Conservation (phyloP, 306 rosid species). For the Geum urbanum region DNA sequence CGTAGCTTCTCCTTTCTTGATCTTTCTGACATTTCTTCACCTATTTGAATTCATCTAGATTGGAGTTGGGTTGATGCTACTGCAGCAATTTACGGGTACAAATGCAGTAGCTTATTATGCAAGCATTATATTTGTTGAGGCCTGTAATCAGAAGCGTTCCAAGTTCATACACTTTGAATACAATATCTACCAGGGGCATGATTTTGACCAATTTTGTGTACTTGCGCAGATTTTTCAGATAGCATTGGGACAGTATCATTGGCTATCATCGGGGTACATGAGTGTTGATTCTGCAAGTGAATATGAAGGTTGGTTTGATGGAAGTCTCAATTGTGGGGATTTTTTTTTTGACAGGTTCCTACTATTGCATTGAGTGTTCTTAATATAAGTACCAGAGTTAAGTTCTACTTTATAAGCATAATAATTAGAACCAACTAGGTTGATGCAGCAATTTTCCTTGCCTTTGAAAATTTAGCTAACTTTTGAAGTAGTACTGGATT, state of each 20-base stretch:
- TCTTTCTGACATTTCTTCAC: neutral
- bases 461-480: too few species aligned
- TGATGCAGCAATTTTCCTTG: too few species aligned
- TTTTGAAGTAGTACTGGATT: too few species aligned
- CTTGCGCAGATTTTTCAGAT: constrained; percentile 23
- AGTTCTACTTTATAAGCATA: too few species aligned
- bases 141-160: constrained; percentile 8
- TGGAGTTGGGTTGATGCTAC: constrained; percentile 38
- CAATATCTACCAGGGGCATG: neutral
- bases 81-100: constrained; percentile 36
- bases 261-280: constrained; percentile 26
- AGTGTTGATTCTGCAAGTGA: neutral
- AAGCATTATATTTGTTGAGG: constrained; percentile 20
- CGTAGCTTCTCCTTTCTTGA: neutral
- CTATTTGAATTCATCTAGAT: too few species aligned
- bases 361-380: constrained; percentile 4
- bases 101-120: constrained; percentile 29
- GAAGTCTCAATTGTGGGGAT: neutral
- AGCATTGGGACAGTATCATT: constrained; percentile 22
- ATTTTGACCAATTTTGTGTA: neutral
- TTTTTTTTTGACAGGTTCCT: constrained; percentile 7
- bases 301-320: neutral
- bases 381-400: too few species aligned
- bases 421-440: too few species aligned
- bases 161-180: neutral